Conservation (phyloP, 257 asterid genomes). For the Leonotis leonurus region DNA sequence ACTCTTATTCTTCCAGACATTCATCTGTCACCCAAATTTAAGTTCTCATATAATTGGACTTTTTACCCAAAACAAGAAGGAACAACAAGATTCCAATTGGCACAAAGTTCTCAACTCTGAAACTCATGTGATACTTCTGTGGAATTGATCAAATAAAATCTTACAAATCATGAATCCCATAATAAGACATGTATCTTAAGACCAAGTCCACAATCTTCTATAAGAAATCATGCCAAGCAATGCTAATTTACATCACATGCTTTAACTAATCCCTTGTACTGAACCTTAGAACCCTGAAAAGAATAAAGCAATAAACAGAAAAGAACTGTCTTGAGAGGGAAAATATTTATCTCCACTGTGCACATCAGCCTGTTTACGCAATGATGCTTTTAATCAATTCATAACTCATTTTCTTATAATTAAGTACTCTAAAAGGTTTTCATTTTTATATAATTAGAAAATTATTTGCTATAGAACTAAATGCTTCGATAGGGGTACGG, state of each 20-base stretch:
- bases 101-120: background rate
- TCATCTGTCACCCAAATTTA: conserved; percentile 45
- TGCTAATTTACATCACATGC: background rate
- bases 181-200: background rate
- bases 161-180: background rate
- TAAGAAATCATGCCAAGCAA: background rate
- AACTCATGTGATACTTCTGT: background rate
- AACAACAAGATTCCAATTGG: background rate
- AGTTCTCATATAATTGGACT: background rate
- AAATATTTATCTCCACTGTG: background rate
- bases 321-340: background rate
- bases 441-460: background rate
- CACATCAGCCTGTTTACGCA: background rate
- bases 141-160: too few species aligned
- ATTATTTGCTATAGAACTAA: background rate
- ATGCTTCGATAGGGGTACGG: background rate
- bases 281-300: background rate
- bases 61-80: background rate
- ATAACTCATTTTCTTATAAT: background rate
- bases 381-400: background rate
- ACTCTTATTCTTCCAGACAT: conserved; percentile 52
- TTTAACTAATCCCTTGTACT: background rate
- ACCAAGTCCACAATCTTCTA: background rate
- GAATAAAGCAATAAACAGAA: background rate
- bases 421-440: background rate